These are phyloP conservation scores for Pichia norvegensis DNA, from an alignment of 1,139 yeast species.

Conservation along the genomic window DNA sequence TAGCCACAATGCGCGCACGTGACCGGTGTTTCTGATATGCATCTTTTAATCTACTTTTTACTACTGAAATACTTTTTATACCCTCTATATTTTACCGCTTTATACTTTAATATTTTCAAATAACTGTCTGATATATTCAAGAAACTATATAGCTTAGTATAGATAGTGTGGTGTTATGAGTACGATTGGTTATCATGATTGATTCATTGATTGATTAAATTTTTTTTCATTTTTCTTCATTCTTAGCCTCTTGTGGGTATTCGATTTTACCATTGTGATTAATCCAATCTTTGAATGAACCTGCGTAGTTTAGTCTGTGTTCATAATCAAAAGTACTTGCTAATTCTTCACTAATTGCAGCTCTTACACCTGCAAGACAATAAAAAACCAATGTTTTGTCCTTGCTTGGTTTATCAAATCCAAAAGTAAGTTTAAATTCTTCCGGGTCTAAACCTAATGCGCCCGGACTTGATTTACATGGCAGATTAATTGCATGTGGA, in stretches of 20 bases:
- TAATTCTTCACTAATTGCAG: slow-evolving; percentile 83
- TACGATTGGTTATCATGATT: too few relatives aligned
- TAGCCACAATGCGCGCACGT: neutral
- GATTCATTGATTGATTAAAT: too few relatives aligned
- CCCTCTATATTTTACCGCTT: neutral
- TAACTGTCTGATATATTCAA: neutral
- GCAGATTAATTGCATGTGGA: slow-evolving; percentile 81
- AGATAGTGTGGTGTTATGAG: too few relatives aligned
- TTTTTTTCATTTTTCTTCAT: neutral
- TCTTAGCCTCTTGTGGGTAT: slow-evolving; percentile 29
- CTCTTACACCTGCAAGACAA: slow-evolving; percentile 89
- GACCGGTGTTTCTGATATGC: neutral
- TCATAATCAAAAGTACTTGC: slow-evolving; percentile 86
- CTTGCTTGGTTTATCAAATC: slow-evolving; percentile 69
- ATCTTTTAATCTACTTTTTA: too few relatives aligned
- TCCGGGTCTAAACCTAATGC: slow-evolving; percentile 74
- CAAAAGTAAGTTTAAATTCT: slow-evolving; percentile 74
- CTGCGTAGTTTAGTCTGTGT: slow-evolving; percentile 68
- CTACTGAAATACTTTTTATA: too few relatives aligned
- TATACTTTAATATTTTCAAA: neutral
- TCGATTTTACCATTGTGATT: slow-evolving; percentile 27
- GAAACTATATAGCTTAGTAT: neutral
- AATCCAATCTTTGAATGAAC: slow-evolving; percentile 85
- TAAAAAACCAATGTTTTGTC: slow-evolving; percentile 77
- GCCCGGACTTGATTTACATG: slow-evolving; percentile 89